Conservation (phyloP, 1,284 basidiomycete species). For the Exobasidium rhododendri region DNA sequence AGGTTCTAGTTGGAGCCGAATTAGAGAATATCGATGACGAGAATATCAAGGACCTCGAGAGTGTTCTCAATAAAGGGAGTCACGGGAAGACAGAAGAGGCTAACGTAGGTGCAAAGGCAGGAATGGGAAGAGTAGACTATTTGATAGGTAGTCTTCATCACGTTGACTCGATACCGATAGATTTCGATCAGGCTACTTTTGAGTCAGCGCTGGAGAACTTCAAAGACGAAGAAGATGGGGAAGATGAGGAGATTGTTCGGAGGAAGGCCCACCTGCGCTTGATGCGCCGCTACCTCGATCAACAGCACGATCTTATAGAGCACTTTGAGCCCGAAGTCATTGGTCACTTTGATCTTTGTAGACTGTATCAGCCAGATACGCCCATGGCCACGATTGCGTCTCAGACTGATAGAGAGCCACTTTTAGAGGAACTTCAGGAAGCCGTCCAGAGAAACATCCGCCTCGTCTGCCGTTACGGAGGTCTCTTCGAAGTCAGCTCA, state of each 20-base stretch:
- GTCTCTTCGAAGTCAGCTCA: conserved; percentile 87
- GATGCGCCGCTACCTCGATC: conserved; percentile 38
- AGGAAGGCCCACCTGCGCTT: conserved; percentile 22
- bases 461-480: conserved; percentile 76
- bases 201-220: conserved; percentile 60
- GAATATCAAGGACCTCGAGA: conserved; percentile 59
- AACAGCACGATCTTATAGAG: conserved; percentile 38
- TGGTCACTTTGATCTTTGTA: conserved; percentile 75
- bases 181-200: conserved; percentile 78
- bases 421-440: neutral
- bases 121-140: conserved; percentile 66
- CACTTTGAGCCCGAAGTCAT: conserved; percentile 80
- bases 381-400: conserved; percentile 58
- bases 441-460: conserved; percentile 65
- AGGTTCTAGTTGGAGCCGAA: conserved; percentile 83
- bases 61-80: conserved; percentile 1
- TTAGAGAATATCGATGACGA: conserved; percentile 76
- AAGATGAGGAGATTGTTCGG: neutral
- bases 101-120: conserved; percentile 1
- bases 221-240: neutral
- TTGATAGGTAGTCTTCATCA: conserved; percentile 93
- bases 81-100: neutral
- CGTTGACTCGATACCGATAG: conserved; percentile 80
- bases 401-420: neutral
- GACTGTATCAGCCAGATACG: conserved; percentile 56